Evolutionary conservation across 108 stramenopile species (phyloP).

Genomic region (Nitzschia inconspicua): DNA sequence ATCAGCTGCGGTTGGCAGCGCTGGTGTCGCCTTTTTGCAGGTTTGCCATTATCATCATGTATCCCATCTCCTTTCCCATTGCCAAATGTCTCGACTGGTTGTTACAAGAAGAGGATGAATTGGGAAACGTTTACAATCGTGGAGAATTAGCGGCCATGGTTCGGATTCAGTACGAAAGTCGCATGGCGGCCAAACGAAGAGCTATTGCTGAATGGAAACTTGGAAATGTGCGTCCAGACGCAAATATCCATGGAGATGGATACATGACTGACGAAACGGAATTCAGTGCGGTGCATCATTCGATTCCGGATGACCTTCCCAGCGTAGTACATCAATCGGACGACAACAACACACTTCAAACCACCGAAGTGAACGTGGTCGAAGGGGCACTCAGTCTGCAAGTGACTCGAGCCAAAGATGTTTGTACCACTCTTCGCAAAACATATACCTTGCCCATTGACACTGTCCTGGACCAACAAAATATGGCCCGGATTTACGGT

Average conservation of each 20-base stretch:
- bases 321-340: not conserved
- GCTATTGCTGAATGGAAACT: not conserved
- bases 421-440: constrained; percentile 46
- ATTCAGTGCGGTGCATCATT: not conserved
- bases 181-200: too few relatives aligned
- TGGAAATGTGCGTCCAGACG: not conserved
- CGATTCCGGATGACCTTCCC: not conserved
- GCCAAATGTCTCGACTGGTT: constrained; percentile 66
- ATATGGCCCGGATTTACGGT: constrained; percentile 46
- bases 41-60: constrained; percentile 55
- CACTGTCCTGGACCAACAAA: constrained; percentile 40
- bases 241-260: not conserved
- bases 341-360: not conserved
- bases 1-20: constrained; percentile 71
- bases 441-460: constrained; percentile 42
- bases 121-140: too few relatives aligned
- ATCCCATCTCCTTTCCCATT: constrained; percentile 83
- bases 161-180: constrained; percentile 66
- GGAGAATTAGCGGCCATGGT: constrained; percentile 64
- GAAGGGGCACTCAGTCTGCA: constrained; percentile 68
- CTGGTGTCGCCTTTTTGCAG: constrained; percentile 62
- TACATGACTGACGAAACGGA: not conserved
- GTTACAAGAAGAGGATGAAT: constrained; percentile 41
- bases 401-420: constrained; percentile 54
- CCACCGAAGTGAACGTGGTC: constrained; percentile 56